Base-by-base conservation (phyloP, 2,329 filamentous ascomycete species). In the Pseudogymnoascus sp. region DNA sequence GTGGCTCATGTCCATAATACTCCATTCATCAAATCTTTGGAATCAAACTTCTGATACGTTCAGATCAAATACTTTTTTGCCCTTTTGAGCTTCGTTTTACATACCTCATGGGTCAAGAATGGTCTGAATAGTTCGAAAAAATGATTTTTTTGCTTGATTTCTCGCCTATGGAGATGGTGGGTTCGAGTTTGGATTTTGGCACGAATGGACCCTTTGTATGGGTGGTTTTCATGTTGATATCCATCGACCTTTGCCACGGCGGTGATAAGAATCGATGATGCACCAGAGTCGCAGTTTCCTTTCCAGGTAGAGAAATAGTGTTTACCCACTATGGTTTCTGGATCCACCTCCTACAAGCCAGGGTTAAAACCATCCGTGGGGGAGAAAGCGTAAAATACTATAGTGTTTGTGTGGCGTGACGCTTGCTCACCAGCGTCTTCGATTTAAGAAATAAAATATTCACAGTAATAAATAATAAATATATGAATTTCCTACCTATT, bases 11-110 rank as follows among this genome's bases (percentile, higher is more conserved):
- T 79, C 79, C 79, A 81, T 72, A 71, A 78, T 74, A 81, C 79
- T 81, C 79, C 80, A 76, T 76, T 81, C 76, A 71, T 65, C 69
- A 66, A 81, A 81, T 82, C 79, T 82, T 82, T 82, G 80, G 76
- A 80, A 72, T 67, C 54, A 62, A 68, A 57, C 61, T 54, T 71
- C 70, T 71, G 71, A 65, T 67, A 23, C 10, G 67, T 62, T 69
- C 71, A 71, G 71, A 70, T 39, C 43, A n/a, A 14, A 61, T 39
- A 54, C n/a, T 19, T 25, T 70, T 69, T 69, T 66, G 54, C 6
- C 23, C 0, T 65, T 68, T 69, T 67, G 2, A 28, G 13, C 31
- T 6, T 60, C 62, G 14, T 61, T 63, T 63, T 60, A 31, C n/a
- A n/a, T 14, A 13, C 34, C 28, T 63, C 25, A 28, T 51, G 45